Conservation (phyloP, 2,329 filamentous ascomycete species). For the Tothia fuscella region DNA sequence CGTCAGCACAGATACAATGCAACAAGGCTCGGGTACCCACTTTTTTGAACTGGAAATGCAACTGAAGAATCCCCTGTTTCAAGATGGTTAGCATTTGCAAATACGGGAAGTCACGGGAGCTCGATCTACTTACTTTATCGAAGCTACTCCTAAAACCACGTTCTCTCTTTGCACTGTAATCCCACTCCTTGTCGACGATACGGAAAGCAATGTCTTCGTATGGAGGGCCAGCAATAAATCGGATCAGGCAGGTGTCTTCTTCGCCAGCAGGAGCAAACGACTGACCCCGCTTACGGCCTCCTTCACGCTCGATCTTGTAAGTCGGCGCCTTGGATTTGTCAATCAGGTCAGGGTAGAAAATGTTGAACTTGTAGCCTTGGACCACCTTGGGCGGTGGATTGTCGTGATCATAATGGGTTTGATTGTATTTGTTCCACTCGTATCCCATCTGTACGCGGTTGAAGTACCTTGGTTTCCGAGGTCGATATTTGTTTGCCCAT, state of each 20-base stretch:
- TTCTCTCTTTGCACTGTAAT: slow-evolving; percentile 92
- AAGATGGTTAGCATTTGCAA: background rate
- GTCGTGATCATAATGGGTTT: slow-evolving; percentile 97
- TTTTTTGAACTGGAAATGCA: slow-evolving; percentile 99
- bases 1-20: slow-evolving; percentile 8
- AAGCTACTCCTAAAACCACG: slow-evolving; percentile 93
- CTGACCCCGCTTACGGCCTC: slow-evolving; percentile 78
- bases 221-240: slow-evolving; percentile 87
- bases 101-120: slow-evolving; percentile 17
- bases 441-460: slow-evolving; percentile 98
- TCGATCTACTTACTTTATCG: slow-evolving; percentile 60
- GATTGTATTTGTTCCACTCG: slow-evolving; percentile 99
- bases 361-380: slow-evolving; percentile 98
- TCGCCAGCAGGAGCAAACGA: slow-evolving; percentile 89
- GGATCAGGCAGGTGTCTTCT: slow-evolving; percentile 92
- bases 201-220: slow-evolving; percentile 96
- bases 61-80: slow-evolving; percentile 76
- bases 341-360: slow-evolving; percentile 95
- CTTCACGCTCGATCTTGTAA: slow-evolving; percentile 88
- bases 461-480: slow-evolving; percentile 91
- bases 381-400: slow-evolving; percentile 97
- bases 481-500: slow-evolving; percentile 78
- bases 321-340: slow-evolving; percentile 91
- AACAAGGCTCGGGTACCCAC: slow-evolving; percentile 41
- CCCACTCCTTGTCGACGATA: slow-evolving; percentile 98